These are phyloP conservation scores for Vanrija pseudolonga DNA, from an alignment of 1,284 basidiomycete species.

Conservation along the genomic window DNA sequence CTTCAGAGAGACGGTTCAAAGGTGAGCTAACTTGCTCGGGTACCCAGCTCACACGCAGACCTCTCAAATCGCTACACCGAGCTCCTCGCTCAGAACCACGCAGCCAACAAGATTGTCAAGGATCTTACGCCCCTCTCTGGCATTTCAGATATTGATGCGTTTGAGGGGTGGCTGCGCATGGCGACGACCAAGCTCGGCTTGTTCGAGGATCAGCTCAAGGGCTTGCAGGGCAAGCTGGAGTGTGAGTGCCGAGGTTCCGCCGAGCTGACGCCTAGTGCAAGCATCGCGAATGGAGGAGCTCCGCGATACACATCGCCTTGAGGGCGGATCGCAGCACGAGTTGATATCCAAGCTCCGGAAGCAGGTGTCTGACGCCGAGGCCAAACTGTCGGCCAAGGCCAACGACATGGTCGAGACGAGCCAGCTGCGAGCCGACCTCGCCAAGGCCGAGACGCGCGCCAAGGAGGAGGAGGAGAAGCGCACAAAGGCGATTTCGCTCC, in stretches of 20 bases:
- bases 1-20: slow-evolving; percentile 31
- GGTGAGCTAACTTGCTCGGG: slow-evolving; percentile 13
- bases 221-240: slow-evolving; percentile 65
- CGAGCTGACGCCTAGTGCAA: slow-evolving; percentile 58
- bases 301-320: slow-evolving; percentile 71
- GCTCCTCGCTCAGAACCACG: slow-evolving; percentile 39
- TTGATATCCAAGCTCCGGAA: slow-evolving; percentile 66
- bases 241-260: slow-evolving; percentile 53
- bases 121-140: slow-evolving; percentile 67
- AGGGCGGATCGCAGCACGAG: slow-evolving; percentile 68
- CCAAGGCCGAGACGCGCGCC: slow-evolving; percentile 59
- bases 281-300: slow-evolving; percentile 78
- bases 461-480: slow-evolving; percentile 96
- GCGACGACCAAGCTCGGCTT: slow-evolving; percentile 68
- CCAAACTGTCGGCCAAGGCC: slow-evolving; percentile 50
- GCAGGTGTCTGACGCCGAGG: slow-evolving; percentile 67
- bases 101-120: slow-evolving; percentile 66
- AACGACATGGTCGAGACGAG: slow-evolving; percentile 58
- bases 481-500: slow-evolving; percentile 79
- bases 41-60: slow-evolving; percentile 19
- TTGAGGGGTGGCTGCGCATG: slow-evolving; percentile 70
- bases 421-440: slow-evolving; percentile 60
- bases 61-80: slow-evolving; percentile 32
- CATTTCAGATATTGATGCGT: slow-evolving; percentile 60
- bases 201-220: slow-evolving; percentile 59